These are phyloP conservation scores for Arxiozyma telluris DNA, from an alignment of 1,139 yeast genomes.

Conservation along the genomic window DNA sequence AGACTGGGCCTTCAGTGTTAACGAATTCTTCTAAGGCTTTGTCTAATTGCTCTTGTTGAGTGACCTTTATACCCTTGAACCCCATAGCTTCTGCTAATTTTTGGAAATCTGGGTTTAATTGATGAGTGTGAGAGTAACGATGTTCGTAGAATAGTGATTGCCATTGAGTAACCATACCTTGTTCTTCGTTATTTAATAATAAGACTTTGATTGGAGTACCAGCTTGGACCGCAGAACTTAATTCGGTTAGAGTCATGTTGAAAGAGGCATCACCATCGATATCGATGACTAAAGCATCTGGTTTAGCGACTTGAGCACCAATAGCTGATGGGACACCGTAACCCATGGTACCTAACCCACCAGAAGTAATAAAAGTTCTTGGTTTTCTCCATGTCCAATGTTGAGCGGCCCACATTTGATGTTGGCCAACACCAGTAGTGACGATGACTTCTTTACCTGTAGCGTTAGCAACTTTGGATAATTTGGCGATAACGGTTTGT, in stretches of 20 bases:
- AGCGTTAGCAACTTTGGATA: conserved; percentile 60
- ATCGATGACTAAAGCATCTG: conserved; percentile 90
- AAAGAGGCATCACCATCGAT: conserved; percentile 98
- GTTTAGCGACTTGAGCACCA: conserved; percentile 95
- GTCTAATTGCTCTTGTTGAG: conserved; percentile 56
- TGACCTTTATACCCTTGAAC: conserved; percentile 67
- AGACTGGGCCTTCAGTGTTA: conserved; percentile 72
- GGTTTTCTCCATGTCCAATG: conserved; percentile 90
- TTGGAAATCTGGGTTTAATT: conserved; percentile 85
- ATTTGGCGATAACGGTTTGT: conserved; percentile 76
- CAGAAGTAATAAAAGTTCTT: conserved; percentile 89
- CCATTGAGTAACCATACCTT: conserved; percentile 99
- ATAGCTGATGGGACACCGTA: conserved; percentile 95
- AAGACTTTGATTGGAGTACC: conserved; percentile 81
- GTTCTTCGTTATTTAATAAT: conserved; percentile 92
- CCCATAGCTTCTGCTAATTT: conserved; percentile 94
- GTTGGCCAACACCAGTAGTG: conserved; percentile 98
- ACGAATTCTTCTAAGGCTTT: conserved; percentile 64
- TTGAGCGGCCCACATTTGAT: conserved; percentile 99
- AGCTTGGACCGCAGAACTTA: conserved; percentile 91
- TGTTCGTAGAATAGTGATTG: conserved; percentile 94
- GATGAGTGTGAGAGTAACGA: conserved; percentile 95
- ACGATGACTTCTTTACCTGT: conserved; percentile 70
- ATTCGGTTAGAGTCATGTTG: conserved; percentile 92
- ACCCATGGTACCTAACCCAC: conserved; percentile 99